Conservation (phyloP, 1,284 basidiomycete genomes). For the Rhodofomes roseus region DNA sequence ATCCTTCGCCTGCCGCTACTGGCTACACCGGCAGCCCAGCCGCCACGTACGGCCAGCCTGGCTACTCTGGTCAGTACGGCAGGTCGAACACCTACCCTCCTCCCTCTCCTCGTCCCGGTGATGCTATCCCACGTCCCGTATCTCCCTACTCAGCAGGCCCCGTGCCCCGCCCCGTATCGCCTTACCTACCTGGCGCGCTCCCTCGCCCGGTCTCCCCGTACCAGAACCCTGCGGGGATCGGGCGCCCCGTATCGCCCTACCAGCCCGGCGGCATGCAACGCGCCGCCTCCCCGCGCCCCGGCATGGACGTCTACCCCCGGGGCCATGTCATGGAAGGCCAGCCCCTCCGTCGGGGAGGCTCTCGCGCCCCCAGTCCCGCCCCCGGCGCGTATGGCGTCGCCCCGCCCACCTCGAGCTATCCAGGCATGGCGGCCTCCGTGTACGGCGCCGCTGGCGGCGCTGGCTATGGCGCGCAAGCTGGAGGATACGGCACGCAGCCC, state of each 20-base stretch:
- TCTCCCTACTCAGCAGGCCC: constrained; percentile 25
- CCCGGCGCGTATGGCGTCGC: constrained; percentile 14
- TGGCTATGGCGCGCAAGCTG: not conserved
- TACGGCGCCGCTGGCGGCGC: constrained; percentile 6
- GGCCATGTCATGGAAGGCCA: constrained; percentile 25
- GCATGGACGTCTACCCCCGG: constrained; percentile 18
- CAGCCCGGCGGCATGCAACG: constrained; percentile 16
- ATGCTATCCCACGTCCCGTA: constrained; percentile 20
- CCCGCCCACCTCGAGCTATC: not conserved
- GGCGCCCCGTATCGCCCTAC: constrained; percentile 24
- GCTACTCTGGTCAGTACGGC: constrained; percentile 8
- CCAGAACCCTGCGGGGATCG: constrained; percentile 16
- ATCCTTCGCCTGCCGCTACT: constrained; percentile 5
- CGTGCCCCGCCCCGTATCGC: constrained; percentile 28
- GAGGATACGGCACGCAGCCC: constrained; percentile 5
- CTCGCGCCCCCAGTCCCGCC: constrained; percentile 22
- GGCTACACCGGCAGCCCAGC: constrained; percentile 12
- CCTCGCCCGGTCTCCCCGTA: constrained; percentile 18
- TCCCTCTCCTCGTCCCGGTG: constrained; percentile 19
- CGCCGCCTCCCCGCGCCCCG: constrained; percentile 17
- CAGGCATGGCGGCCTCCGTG: not conserved
- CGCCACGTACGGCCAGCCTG: constrained; percentile 14
- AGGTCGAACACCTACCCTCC: constrained; percentile 14
- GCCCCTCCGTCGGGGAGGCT: constrained; percentile 14
- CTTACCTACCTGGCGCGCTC: constrained; percentile 22